phyloP scores from a whole-genome alignment of 306 rosid species.

The Rosa rugosa region DNA sequence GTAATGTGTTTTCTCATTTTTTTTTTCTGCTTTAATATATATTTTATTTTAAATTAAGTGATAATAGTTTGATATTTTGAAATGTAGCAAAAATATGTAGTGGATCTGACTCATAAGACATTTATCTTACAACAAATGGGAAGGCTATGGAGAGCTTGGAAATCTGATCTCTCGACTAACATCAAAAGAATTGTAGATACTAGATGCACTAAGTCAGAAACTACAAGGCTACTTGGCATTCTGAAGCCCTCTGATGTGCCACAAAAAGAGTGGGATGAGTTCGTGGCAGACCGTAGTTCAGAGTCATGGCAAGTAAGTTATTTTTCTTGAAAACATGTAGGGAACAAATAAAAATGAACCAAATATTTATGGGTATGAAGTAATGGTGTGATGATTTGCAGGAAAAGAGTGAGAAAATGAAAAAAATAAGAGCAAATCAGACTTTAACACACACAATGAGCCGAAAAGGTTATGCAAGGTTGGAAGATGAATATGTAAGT shows the following conservation, averaged over 20 bases:
- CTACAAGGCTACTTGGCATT: background rate
- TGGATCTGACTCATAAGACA: background rate
- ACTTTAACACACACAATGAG: too few species aligned
- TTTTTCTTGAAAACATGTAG: too few species aligned
- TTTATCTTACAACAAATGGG: background rate
- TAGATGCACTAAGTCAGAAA: background rate
- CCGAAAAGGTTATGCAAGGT: too few species aligned
- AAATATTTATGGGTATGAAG: too few species aligned
- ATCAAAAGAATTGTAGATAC: background rate
- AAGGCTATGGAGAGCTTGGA: background rate
- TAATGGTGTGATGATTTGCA: too few species aligned
- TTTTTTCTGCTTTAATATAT: too few species aligned
- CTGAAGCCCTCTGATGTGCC: background rate
- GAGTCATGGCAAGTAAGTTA: too few species aligned
- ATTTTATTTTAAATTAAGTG: too few species aligned
- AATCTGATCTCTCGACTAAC: background rate
- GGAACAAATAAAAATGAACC: too few species aligned
- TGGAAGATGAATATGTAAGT: too few species aligned
- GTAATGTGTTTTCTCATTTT: background rate
- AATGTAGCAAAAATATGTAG: background rate
- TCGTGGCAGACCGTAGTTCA: background rate
- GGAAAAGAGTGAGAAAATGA: too few species aligned
- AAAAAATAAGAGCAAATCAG: too few species aligned
- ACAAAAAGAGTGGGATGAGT: background rate
- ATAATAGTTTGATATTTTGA: background rate